Percentiles rank a stretch among this genome's conserved stretches.
Evolutionary conservation across 2,329 filamentous ascomycete genomes (phyloP).

Genomic region (Aspergillus luchuensis): DNA sequence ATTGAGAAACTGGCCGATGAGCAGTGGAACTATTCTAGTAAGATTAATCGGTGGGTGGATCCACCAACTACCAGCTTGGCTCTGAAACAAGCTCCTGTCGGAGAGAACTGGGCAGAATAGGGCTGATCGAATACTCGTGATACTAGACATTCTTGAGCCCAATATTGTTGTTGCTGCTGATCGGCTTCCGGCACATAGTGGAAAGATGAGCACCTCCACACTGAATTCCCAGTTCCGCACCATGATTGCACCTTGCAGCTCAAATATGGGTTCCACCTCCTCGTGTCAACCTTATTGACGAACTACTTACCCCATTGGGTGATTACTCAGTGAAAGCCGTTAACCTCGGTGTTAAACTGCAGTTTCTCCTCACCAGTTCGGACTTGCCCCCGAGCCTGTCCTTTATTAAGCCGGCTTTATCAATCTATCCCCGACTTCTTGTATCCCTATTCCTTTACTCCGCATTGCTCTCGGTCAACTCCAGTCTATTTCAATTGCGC

Average conservation of each 20-base stretch:
- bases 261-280: no score
- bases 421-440: neutral
- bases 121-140: neutral
- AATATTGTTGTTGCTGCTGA: neutral
- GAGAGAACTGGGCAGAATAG: neutral
- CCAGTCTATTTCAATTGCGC: neutral
- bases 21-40: no score
- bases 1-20: no score
- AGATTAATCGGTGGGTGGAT: neutral
- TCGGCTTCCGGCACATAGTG: neutral
- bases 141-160: neutral
- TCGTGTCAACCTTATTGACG: no score
- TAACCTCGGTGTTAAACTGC: constrained; percentile 4
- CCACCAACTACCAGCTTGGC: neutral
- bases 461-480: neutral
- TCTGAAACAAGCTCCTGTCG: neutral
- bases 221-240: no score
- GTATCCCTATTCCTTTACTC: neutral
- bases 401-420: neutral
- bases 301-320: neutral
- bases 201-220: neutral
- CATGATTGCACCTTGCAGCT: neutral
- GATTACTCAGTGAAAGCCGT: no score
- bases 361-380: neutral
- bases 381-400: constrained; percentile 3